These are phyloP conservation scores for Crithidia acanthocephali DNA, from an alignment of 208 protist genomes.

Conservation along the genomic window DNA sequence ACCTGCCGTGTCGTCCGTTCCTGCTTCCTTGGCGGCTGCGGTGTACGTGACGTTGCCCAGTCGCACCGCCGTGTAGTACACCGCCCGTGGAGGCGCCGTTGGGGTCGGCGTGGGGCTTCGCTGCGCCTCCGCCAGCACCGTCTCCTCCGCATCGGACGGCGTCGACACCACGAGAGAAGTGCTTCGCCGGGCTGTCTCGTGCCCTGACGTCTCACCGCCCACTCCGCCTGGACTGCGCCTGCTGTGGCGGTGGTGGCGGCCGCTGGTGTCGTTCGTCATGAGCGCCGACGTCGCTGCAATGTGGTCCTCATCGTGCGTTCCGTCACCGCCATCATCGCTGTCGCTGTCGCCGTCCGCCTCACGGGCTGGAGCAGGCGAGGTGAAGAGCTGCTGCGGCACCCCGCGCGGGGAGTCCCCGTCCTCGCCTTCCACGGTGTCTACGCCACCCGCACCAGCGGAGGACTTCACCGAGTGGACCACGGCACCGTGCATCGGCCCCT, in stretches of 20 bases:
- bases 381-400: constrained; percentile 37
- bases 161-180: constrained; percentile 12
- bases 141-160: neutral
- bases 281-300: neutral
- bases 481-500: neutral
- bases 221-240: neutral
- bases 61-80: constrained; percentile 25
- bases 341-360: neutral
- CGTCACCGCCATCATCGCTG: neutral
- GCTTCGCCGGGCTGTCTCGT: constrained; percentile 7
- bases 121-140: neutral
- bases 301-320: neutral
- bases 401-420: constrained; percentile 11
- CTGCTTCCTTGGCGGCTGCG: neutral
- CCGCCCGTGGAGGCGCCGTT: constrained; percentile 7
- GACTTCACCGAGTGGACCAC: too few relatives aligned
- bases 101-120: neutral
- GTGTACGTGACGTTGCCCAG: constrained; percentile 33
- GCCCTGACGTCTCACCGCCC: neutral
- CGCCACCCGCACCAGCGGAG: neutral
- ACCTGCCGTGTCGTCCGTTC: neutral
- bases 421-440: neutral
- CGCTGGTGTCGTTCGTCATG: too few relatives aligned
- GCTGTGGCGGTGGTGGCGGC: too few relatives aligned
- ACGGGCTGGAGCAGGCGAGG: neutral